Evolutionary conservation across 2,329 filamentous ascomycete genomes (phyloP), one percentile per base, ranked within the genome.

Genomic region (Basipetospora sp.): DNA sequence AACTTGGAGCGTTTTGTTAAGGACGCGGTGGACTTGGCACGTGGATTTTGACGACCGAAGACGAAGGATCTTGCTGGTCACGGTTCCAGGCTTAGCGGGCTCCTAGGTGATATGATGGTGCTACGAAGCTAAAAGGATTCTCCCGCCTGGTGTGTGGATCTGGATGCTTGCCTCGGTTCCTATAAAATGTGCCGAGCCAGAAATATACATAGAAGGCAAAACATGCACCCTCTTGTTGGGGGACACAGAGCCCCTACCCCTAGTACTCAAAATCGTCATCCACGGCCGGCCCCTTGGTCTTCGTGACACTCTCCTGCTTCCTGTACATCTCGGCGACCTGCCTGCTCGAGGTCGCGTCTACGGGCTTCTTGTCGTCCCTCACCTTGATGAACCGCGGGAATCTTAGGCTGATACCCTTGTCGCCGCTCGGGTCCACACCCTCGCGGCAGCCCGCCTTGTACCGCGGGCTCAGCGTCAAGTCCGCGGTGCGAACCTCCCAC

Each of bases 191-290:
- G n/a, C n/a, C n/a, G n/a, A n/a, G n/a, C n/a, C n/a, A n/a, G n/a
- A n/a, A n/a, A n/a, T n/a, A n/a, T n/a, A n/a, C n/a, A n/a, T n/a
- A n/a, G n/a, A n/a, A n/a, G n/a, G n/a, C n/a, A n/a, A n/a, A n/a
- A n/a, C n/a, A n/a, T n/a, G 22, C 22, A 25, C 11, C 22, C 22
- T 25, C 22, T 11, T 25, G 11, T 25, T 6, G 6, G 6, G 6
- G 22, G 6, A 25, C 11, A 25, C 6, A 25, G 6, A 25, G 11
- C 6, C 22, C 6, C 22, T 25, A 25, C 11, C 15, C 17, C 44
- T 59, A 98, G 61, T 98, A 98, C 65, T 98, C 90, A 60, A 94
- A 98, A 57, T 96, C 87, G 61, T 96, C 88, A 65, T 98, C 90
- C 39, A 87, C 87, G 34, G 78, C 69, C 4, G 84, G 83, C 0